Evolutionary conservation across 371 early-diverging fungal genomes (phyloP).

Genomic region (Mucor racemosus): DNA sequence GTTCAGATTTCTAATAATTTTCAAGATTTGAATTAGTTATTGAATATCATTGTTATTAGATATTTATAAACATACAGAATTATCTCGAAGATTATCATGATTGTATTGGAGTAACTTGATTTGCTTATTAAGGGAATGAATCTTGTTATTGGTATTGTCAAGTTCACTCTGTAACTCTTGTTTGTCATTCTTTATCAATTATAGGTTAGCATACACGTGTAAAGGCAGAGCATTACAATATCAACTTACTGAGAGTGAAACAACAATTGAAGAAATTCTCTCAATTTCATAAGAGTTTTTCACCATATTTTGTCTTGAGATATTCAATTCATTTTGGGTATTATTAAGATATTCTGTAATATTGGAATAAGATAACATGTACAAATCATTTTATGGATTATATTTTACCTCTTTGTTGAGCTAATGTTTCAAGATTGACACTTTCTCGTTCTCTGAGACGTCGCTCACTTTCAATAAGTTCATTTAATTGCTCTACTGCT

Average conservation of each 20-base stretch:
- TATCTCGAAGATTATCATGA: slow-evolving; percentile 1
- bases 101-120: background rate
- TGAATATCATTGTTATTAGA: background rate
- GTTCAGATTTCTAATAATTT: background rate
- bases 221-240: too few relatives aligned
- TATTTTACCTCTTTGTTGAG: slow-evolving; percentile 14
- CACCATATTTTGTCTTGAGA: background rate
- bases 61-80: background rate
- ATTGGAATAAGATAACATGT: background rate
- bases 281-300: slow-evolving; percentile 4
- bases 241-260: slow-evolving; percentile 2
- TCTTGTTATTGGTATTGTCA: background rate
- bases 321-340: background rate
- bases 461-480: slow-evolving; percentile 2
- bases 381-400: background rate
- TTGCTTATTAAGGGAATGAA: background rate
- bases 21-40: background rate
- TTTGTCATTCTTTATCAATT: background rate
- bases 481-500: background rate
- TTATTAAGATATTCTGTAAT: background rate
- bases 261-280: background rate
- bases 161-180: background rate
- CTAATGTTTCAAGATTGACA: background rate
- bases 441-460: background rate
- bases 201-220: background rate